phyloP scores from a whole-genome alignment of 2,329 filamentous ascomycete species.

The Phymatotrichopsis omnivora region DNA sequence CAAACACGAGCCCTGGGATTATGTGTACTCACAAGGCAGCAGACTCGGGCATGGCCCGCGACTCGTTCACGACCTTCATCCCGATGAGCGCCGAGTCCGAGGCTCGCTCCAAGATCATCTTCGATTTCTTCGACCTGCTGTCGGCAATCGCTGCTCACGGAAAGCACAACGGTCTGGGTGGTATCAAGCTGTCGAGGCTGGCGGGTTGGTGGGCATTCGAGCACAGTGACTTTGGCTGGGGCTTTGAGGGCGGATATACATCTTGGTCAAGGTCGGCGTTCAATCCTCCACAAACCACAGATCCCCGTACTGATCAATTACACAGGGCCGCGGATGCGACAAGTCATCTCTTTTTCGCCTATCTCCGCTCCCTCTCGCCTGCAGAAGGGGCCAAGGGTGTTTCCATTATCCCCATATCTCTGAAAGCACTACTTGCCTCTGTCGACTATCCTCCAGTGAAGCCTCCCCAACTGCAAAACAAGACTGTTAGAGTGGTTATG shows the following conservation, averaged over 20 bases:
- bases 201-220: conserved; percentile 99
- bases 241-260: conserved; percentile 90
- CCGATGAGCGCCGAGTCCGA: conserved; percentile 85
- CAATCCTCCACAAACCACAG: conserved; percentile 11
- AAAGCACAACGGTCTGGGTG: conserved; percentile 85
- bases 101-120: conserved; percentile 76
- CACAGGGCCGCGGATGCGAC: conserved; percentile 82
- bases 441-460: conserved; percentile 86
- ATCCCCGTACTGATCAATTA: conserved; percentile 19
- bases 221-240: conserved; percentile 72
- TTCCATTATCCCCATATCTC: conserved; percentile 73
- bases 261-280: conserved; percentile 63
- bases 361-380: conserved; percentile 81
- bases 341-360: conserved; percentile 96
- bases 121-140: conserved; percentile 91
- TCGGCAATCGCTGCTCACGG: conserved; percentile 85
- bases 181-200: conserved; percentile 85
- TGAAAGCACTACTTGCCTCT: conserved; percentile 81
- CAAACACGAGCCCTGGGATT: no score
- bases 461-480: conserved; percentile 64
- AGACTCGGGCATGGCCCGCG: conserved; percentile 86
- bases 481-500: conserved; percentile 87
- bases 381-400: conserved; percentile 58
- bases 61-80: conserved; percentile 94
- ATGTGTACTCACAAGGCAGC: no score